Percentiles rank a stretch among this genome's conserved stretches.
phyloP scores from a whole-genome alignment of 305 asterid species.

The Rubia peregrina region DNA sequence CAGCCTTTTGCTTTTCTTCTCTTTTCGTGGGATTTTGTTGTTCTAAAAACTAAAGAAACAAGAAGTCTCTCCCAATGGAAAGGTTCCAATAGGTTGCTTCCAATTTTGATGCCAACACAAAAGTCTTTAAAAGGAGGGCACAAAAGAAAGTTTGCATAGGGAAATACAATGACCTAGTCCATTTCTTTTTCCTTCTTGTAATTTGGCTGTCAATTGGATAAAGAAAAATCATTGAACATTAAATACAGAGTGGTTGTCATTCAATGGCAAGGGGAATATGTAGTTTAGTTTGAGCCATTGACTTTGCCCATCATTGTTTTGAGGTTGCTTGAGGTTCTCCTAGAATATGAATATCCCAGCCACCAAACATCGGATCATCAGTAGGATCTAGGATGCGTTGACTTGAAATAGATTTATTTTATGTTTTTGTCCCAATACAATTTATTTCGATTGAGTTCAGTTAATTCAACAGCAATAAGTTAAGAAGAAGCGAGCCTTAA shows the following conservation, averaged over 20 bases:
- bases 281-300: background rate
- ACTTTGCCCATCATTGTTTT: background rate
- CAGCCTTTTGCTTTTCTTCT: background rate
- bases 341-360: background rate
- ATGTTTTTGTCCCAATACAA: too few relatives aligned
- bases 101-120: slow-evolving; percentile 19
- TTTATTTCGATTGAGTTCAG: too few relatives aligned
- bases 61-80: slow-evolving; percentile 11
- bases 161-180: background rate
- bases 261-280: background rate
- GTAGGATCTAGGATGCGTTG: too few relatives aligned
- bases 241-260: background rate
- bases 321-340: background rate
- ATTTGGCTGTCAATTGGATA: background rate
- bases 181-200: background rate
- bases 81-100: slow-evolving; percentile 4
- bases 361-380: background rate
- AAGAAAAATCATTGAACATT: background rate
- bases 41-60: background rate
- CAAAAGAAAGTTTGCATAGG: slow-evolving; percentile 14
- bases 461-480: too few relatives aligned
- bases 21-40: slow-evolving; percentile 8
- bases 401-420: too few relatives aligned
- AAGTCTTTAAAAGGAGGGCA: slow-evolving; percentile 8
- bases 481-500: too few relatives aligned